These are phyloP conservation scores for Botrytis byssoidea DNA, from an alignment of 2,329 filamentous ascomycete species.

Conservation along the genomic window DNA sequence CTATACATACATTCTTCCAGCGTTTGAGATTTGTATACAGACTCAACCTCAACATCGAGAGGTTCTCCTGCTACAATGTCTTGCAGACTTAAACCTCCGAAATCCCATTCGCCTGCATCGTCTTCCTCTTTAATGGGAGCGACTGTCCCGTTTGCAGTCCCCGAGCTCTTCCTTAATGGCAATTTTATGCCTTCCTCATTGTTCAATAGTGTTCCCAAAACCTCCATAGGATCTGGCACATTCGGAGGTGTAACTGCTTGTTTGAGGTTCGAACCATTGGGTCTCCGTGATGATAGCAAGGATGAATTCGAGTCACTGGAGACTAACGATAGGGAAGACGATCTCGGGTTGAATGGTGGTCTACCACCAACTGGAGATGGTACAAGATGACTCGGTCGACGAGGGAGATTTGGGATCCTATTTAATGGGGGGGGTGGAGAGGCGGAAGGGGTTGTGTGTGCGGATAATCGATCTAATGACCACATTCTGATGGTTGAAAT, in stretches of 20 bases:
- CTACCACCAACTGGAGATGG: constrained; percentile 68
- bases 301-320: constrained; percentile 77
- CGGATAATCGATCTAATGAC: constrained; percentile 77
- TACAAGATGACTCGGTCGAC: constrained; percentile 66
- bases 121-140: constrained; percentile 47
- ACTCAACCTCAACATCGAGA: constrained; percentile 21
- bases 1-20: constrained; percentile 67
- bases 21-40: constrained; percentile 56
- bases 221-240: constrained; percentile 67
- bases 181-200: constrained; percentile 31
- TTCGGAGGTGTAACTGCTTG: constrained; percentile 52
- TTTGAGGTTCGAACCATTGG: constrained; percentile 67
- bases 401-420: constrained; percentile 63
- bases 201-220: constrained; percentile 52
- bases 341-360: constrained; percentile 65
- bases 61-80: constrained; percentile 44
- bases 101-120: constrained; percentile 69
- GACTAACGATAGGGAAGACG: constrained; percentile 75
- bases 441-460: constrained; percentile 57
- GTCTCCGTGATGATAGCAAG: constrained; percentile 61
- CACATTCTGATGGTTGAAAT: constrained; percentile 59
- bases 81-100: constrained; percentile 72
- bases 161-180: constrained; percentile 14
- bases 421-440: constrained; percentile 61
- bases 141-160: constrained; percentile 21